Evolutionary conservation across 495 filamentous ascomycete genomes (phyloP).

Genomic region (Parachaetomium inaequale): DNA sequence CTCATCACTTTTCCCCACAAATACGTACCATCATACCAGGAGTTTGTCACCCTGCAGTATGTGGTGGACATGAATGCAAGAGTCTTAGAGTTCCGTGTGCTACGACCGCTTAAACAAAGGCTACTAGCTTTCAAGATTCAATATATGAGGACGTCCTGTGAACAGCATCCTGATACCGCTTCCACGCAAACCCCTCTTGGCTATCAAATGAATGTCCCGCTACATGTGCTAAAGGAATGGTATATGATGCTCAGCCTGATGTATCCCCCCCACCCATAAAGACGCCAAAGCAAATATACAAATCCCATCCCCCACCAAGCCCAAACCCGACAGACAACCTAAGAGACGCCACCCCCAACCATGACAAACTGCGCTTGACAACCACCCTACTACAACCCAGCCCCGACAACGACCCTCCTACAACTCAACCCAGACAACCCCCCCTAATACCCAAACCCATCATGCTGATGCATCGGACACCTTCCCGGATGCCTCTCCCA

Average conservation of each 20-base stretch:
- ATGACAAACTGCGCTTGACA: too few relatives aligned
- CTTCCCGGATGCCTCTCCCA: slow-evolving; percentile 49
- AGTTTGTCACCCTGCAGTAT: too few relatives aligned
- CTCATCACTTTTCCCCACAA: too few relatives aligned
- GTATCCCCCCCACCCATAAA: background rate
- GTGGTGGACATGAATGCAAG: too few relatives aligned
- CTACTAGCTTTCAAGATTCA: too few relatives aligned
- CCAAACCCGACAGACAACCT: too few relatives aligned
- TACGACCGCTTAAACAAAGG: too few relatives aligned
- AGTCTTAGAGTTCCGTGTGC: too few relatives aligned
- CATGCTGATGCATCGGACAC: slow-evolving; percentile 56
- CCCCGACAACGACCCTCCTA: too few relatives aligned
- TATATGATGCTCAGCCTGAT: slow-evolving; percentile 8
- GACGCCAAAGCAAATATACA: slow-evolving; percentile 3
- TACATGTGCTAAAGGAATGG: slow-evolving; percentile 10
- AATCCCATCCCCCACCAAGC: background rate
- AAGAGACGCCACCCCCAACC: too few relatives aligned
- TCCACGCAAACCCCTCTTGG: background rate
- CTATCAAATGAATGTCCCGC: background rate
- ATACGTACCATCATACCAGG: too few relatives aligned
- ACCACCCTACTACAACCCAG: too few relatives aligned
- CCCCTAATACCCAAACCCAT: slow-evolving; percentile 43
- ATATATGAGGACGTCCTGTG: background rate
- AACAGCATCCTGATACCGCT: background rate
- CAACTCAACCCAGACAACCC: background rate